Base-by-base conservation (phyloP, 1,284 basidiomycete genomes). In the Bothia castanella region DNA sequence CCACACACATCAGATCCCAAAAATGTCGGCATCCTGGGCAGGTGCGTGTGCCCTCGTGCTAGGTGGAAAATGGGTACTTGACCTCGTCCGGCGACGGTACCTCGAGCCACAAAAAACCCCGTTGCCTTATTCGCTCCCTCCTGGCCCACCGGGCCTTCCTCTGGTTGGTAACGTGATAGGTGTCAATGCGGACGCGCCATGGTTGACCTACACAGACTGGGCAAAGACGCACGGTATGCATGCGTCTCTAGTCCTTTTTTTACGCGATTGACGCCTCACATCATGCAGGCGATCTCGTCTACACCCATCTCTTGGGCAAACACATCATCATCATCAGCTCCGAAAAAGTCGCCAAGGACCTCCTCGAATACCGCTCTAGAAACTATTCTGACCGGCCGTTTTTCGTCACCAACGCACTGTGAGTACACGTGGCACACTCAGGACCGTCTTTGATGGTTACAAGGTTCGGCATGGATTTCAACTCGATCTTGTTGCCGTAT, bases 251-350 rank as follows among this genome's bases (percentile, higher is more conserved):
- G 25, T 25, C 25, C n/a, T 25, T 9, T 25, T 17, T 34, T 7
- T 17, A 36, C 6, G 6, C 1, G 23, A 42, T 21, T 16, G 21
- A 27, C 16, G 17, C 19, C 10, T 36, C 21, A 1, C 30, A 14
- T 31, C 14, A 13, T n/a, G 16, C 42, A 63, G 61, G 60, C 1
- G 60, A 54, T 38, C 39, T 62, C 0, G 13, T 61, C 1, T 47
- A 64, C 17, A 51, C 52, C 6, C 45, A 19, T 14, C 31, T 52
- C 3, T 41, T 60, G 12, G 52, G 49, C 12, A 49, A 52, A n/a
- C 40, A 60, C 21, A 56, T 62, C 42, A 16, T 62, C 35, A 51
- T 61, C 36, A 8, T 62, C 23, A 55, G 9, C 25, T 61, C 61
- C 0, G 60, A 62, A 34, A 44, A 52, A 30, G n/a, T 54, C 9